Base-by-base conservation (phyloP, 805 yeast species). In the Wickerhamomyces mucosus region DNA sequence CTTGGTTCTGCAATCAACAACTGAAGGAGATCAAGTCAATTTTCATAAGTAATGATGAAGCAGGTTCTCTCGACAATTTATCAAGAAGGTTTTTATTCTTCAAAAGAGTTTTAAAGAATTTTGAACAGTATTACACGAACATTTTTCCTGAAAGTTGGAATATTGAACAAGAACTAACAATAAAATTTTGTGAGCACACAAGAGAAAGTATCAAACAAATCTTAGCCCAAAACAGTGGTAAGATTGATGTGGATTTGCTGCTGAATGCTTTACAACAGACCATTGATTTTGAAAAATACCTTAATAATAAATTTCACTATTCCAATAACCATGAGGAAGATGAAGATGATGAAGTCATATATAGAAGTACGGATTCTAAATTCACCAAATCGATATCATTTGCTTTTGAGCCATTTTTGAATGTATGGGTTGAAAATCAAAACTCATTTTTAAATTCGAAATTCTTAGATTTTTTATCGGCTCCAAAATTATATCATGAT, bases 31-130 rank as follows among this genome's bases (percentile, higher is more conserved):
- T 89, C 27, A 68, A 68, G 21, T 59, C 72, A 15, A 84, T 92
- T 9, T 92, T 92, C 57, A 69, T 74, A 33, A 65, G 76, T 8
- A 66, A 75, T 11, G 96, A 86, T 45, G 98, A 92, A 56, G 98
- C 98, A 0, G 96, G 96, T 1, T 79, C 94, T 5, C 59, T 92
- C 37, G 98, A 92, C 37, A 92, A 92, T 54, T 57, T 92, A 31
- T 68, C 74, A 19, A 63, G 96, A 42, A 63, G 98, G 29, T 92
- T 75, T 52, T 70, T 86, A 20, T 89, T 80, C 52, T 82, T 84
- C 56, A 77, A 78, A 42, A 76, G 81, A 42, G 68, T 83, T 1
- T 57, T 89, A 37, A 68, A 67, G 32, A 64, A 67, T 23, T 73
- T 76, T 42, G 76, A 74, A 37, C 52, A 71, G 1, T 65, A 64